Evolutionary conservation across 2,329 filamentous ascomycete genomes (phyloP), one percentile per base, ranked within the genome.

Genomic region (Pseudomassariella vexata): DNA sequence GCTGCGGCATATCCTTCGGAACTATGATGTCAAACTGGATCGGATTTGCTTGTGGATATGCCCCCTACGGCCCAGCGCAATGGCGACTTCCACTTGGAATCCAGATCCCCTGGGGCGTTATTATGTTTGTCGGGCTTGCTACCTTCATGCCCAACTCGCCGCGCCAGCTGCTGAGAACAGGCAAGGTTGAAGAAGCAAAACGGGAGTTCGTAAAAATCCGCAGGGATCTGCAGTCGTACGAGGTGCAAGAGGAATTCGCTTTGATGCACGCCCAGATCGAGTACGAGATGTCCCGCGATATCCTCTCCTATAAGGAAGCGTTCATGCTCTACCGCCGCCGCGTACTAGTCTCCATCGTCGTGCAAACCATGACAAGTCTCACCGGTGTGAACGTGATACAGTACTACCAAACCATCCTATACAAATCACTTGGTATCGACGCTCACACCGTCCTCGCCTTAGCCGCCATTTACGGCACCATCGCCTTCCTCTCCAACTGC

Each of bases 11-110:
- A 36, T 61, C 68, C 3, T 67, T 73, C 31, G 72, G 71, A 9
- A 73, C 68, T 4, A 73, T 73, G 68, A 54, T 59, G 40, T 70
- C 67, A 5, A 76, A 76, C 46, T 76, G 71, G 72, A 62, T 74
- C 4, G 71, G 71, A 3, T 75, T 67, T 40, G 69, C 68, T 0
- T 73, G 70, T 38, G 62, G 65, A 14, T 73, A 65, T 34, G 68
- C 70, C 0, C 59, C 70, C 0, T 72, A 73, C 35, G 71, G 72
- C 0, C 45, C 60, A 4, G 49, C 63, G 0, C 72, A 76, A 46
- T 76, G 71, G 72, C 62, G 71, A 9, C 52, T 76, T 0, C 72
- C 71, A 0, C 59, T 76, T 3, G 70, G 57, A 0, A 60, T 75
- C 17, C 71, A 76, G 47, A 65, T 74, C 9, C 70, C 71, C 1